Evolutionary conservation across 495 filamentous ascomycete species (phyloP).

Genomic region (Tetracladium marchalianum): DNA sequence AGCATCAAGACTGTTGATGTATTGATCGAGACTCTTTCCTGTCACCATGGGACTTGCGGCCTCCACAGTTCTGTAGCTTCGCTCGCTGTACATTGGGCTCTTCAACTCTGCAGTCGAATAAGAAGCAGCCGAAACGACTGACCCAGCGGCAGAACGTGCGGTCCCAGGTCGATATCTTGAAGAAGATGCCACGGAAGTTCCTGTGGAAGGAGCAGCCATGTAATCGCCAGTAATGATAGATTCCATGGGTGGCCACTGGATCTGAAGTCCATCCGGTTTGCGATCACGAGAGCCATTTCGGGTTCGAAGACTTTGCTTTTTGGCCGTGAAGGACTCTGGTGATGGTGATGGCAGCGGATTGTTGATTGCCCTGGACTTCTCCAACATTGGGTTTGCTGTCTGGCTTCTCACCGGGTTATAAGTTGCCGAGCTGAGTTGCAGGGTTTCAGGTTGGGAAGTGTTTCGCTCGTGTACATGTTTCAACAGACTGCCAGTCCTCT

Average conservation of each 20-base stretch:
- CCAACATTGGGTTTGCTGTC: conserved; percentile 41
- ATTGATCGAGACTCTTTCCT: conserved; percentile 67
- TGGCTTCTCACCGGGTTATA: conserved; percentile 39
- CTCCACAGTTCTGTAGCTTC: conserved; percentile 28
- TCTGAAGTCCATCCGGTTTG: conserved; percentile 73
- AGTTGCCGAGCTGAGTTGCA: conserved; percentile 39
- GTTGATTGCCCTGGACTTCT: conserved; percentile 24
- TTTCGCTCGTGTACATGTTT: conserved; percentile 10
- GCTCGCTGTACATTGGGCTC: conserved; percentile 37
- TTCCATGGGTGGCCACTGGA: conserved; percentile 55
- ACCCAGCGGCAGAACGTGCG: conserved; percentile 36
- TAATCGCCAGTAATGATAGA: conserved; percentile 37
- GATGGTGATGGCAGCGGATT: conserved; percentile 42
- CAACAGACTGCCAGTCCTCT: conserved; percentile 10
- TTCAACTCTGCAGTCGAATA: conserved; percentile 34
- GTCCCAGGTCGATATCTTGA: conserved; percentile 29
- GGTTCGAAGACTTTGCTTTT: conserved; percentile 47
- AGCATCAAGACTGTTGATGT: conserved; percentile 77
- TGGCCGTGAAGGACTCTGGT: conserved; percentile 27
- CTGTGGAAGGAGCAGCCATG: conserved; percentile 31
- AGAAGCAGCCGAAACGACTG: conserved; percentile 33
- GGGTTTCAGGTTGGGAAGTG: conserved; percentile 17
- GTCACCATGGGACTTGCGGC: conserved; percentile 35
- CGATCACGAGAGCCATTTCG: conserved; percentile 68
- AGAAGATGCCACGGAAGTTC: conserved; percentile 34